Evolutionary conservation across 2,329 filamentous ascomycete species (phyloP).

Genomic region (Cordyceps cicadae): DNA sequence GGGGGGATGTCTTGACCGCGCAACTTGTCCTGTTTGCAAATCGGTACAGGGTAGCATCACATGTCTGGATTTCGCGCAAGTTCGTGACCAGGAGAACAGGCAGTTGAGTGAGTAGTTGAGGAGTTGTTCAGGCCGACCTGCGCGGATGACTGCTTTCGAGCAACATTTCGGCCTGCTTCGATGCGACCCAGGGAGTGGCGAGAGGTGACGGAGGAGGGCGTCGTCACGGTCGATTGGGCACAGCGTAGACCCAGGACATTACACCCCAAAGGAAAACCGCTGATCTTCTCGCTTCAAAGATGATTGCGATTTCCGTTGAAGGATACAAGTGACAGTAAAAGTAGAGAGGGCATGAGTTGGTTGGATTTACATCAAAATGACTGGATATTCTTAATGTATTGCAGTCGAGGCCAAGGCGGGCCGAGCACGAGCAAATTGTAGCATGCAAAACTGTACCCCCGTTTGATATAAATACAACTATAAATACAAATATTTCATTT

Average conservation of each 20-base stretch:
- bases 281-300: conserved; percentile 33
- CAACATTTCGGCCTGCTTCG: conserved; percentile 27
- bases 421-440: neutral
- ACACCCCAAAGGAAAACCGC: conserved; percentile 45
- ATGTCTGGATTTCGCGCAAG: neutral
- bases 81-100: neutral
- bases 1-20: no score
- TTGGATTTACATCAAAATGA: no score
- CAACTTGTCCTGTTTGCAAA: no score
- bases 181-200: conserved; percentile 43
- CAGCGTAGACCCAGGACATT: conserved; percentile 39
- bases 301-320: conserved; percentile 29
- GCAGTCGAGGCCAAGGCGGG: neutral
- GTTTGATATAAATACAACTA: no score
- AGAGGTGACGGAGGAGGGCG: conserved; percentile 30
- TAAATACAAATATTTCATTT: neutral
- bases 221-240: conserved; percentile 32
- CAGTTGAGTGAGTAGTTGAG: neutral
- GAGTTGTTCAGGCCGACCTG: no score
- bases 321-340: neutral
- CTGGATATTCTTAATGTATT: no score
- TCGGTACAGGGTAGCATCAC: no score
- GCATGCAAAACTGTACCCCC: neutral
- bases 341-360: neutral
- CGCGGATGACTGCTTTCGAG: neutral